Conservation (phyloP, 225 moss, liverwort and hornwort species). For the Asterella californica region DNA sequence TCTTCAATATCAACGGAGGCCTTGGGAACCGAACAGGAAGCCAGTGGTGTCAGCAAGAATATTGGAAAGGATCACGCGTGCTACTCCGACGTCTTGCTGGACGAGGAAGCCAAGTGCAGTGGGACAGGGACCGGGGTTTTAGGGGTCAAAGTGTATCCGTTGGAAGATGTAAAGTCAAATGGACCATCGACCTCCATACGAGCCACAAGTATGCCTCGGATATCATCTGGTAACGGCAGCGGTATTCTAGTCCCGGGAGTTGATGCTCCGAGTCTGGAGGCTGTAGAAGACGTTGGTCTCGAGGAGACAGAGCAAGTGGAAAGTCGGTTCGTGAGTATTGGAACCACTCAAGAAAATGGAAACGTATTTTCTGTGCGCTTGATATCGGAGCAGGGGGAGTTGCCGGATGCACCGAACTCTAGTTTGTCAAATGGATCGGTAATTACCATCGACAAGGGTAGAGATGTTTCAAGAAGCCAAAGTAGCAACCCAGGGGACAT, state of each 20-base stretch:
- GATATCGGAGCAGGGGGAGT: background rate
- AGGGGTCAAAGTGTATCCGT: background rate
- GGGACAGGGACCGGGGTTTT: background rate
- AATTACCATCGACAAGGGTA: background rate
- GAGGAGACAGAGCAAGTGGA: background rate
- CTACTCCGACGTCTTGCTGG: background rate
- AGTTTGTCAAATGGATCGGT: constrained; percentile 7
- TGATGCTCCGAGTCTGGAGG: background rate
- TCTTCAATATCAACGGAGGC: background rate
- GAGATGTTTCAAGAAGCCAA: background rate
- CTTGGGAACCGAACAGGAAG: background rate
- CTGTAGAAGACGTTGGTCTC: background rate
- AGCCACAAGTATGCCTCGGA: background rate
- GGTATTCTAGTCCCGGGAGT: background rate
- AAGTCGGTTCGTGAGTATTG: background rate
- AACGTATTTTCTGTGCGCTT: background rate
- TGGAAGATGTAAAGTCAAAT: background rate
- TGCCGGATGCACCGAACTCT: background rate
- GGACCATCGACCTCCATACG: background rate
- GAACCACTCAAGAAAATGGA: background rate
- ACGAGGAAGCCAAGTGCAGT: background rate
- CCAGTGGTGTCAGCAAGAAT: background rate
- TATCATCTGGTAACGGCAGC: constrained; percentile 1
- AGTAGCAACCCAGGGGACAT: background rate
- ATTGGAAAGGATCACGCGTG: background rate